Base-by-base conservation (phyloP, 139 green algal genomes). In the Chlorella sp. region DNA sequence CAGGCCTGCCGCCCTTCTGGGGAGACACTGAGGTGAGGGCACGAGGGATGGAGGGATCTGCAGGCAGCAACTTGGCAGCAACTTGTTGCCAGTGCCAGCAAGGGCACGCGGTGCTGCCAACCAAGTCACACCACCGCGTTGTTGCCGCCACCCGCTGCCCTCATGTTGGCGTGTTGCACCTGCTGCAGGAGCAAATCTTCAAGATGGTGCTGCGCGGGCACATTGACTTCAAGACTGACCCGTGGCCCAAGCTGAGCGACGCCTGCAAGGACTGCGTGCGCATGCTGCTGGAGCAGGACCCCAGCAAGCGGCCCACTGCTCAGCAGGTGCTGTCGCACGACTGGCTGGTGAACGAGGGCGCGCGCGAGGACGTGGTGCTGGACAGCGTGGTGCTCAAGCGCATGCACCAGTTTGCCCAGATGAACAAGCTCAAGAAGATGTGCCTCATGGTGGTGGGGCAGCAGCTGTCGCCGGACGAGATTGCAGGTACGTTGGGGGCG, bases 1-100 rank as follows among this genome's bases (percentile, higher is more conserved):
- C 82, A 3, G 93, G 93, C 1, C 78, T 94, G 61, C 88, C 92
- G 26, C 92, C 93, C 31, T 97, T 97, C 82, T 96, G 87, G 85
- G 92, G 89, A 0, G 87, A 93, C 64, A 95, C 81, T 17, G 85
- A 94, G 82, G 79, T 88, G 70, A n/a, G n/a, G n/a, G n/a, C n/a
- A n/a, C n/a, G n/a, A n/a, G n/a, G n/a, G n/a, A n/a, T n/a, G n/a
- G n/a, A n/a, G n/a, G n/a, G n/a, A n/a, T n/a, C n/a, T n/a, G n/a
- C n/a, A n/a, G n/a, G n/a, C n/a, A n/a, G n/a, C n/a, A n/a, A n/a
- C n/a, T n/a, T n/a, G n/a, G n/a, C n/a, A n/a, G n/a, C n/a, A n/a
- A n/a, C n/a, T n/a, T n/a, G n/a, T n/a, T n/a, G n/a, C n/a, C n/a
- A n/a, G n/a, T n/a, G n/a, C n/a, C n/a, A n/a, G n/a, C n/a, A n/a